phyloP scores from a whole-genome alignment of 2,329 filamentous ascomycete genomes.

The Alternaria infectoria region DNA sequence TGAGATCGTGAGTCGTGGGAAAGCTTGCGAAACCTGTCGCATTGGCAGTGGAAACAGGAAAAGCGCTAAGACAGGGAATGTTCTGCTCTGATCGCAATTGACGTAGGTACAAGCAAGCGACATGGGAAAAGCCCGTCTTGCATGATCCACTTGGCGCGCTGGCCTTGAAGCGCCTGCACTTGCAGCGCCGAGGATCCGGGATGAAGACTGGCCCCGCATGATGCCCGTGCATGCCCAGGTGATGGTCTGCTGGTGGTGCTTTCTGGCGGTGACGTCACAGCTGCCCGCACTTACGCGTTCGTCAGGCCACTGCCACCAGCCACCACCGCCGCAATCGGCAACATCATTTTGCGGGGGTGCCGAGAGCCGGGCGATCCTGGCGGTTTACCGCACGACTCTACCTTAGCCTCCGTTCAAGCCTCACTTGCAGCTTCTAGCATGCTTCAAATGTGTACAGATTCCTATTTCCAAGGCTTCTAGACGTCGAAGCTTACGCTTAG shows the following conservation, averaged over 20 bases:
- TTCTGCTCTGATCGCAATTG: conserved; percentile 25
- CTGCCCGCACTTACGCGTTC: conserved; percentile 9
- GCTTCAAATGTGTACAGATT: neutral
- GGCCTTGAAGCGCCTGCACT: conserved; percentile 17
- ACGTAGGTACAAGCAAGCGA: conserved; percentile 26
- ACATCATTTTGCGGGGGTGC: conserved; percentile 23
- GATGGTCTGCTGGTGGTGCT: conserved; percentile 11
- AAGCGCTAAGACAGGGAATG: conserved; percentile 13
- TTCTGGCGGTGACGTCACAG: conserved; percentile 27
- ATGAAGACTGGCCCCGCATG: neutral
- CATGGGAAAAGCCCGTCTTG: conserved; percentile 11
- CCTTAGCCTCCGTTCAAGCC: neutral
- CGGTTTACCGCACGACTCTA: neutral
- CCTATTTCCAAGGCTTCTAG: neutral
- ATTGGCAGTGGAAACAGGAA: conserved; percentile 18
- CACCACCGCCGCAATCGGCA: conserved; percentile 12
- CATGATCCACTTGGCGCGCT: conserved; percentile 22
- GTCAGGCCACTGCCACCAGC: conserved; percentile 18
- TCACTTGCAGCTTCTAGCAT: neutral
- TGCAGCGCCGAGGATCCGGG: conserved; percentile 25
- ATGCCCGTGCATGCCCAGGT: neutral
- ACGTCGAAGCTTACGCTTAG: neutral
- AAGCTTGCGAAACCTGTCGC: neutral
- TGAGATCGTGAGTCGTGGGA: neutral
- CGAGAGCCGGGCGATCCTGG: conserved; percentile 1